These are phyloP conservation scores for Zea luxurians DNA, from an alignment of 176 grass and related monocot genomes.

Conservation along the genomic window DNA sequence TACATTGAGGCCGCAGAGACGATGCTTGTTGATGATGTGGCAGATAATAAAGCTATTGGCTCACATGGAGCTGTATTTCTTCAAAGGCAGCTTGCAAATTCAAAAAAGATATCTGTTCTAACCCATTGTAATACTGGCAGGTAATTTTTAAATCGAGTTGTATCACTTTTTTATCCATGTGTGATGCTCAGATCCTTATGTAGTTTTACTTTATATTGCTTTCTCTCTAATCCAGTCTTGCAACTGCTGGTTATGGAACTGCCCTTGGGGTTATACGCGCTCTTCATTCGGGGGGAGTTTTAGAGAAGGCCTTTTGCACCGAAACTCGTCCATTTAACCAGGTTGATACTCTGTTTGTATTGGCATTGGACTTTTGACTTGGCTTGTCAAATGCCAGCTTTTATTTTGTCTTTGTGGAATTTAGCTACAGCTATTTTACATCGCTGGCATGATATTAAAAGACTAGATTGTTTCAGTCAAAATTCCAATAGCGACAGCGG, in stretches of 20 bases:
- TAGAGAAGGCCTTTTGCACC: constrained; percentile 89
- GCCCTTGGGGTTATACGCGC: constrained; percentile 86
- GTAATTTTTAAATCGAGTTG: constrained; percentile 32
- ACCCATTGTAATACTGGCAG: constrained; percentile 98
- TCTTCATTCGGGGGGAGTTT: constrained; percentile 61
- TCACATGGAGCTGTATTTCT: constrained; percentile 78
- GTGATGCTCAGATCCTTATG: constrained; percentile 13
- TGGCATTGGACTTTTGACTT: constrained; percentile 5
- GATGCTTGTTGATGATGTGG: constrained; percentile 92
- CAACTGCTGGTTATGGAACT: constrained; percentile 98
- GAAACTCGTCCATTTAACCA: constrained; percentile 99
- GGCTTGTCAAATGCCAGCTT: background rate
- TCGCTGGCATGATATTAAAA: background rate
- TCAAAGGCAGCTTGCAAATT: constrained; percentile 44
- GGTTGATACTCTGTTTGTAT: constrained; percentile 40
- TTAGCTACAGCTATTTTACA: background rate
- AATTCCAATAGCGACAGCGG: background rate
- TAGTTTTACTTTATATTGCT: background rate
- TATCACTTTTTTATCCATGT: background rate
- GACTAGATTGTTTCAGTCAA: background rate
- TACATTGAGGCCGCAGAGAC: constrained; percentile 79
- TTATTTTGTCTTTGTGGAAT: background rate
- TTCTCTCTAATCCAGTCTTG: constrained; percentile 56
- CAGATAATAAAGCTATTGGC: constrained; percentile 92
- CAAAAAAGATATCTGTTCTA: constrained; percentile 59